Evolutionary conservation across 2,329 filamentous ascomycete species (phyloP).

Genomic region (Calonectria ilicicola): DNA sequence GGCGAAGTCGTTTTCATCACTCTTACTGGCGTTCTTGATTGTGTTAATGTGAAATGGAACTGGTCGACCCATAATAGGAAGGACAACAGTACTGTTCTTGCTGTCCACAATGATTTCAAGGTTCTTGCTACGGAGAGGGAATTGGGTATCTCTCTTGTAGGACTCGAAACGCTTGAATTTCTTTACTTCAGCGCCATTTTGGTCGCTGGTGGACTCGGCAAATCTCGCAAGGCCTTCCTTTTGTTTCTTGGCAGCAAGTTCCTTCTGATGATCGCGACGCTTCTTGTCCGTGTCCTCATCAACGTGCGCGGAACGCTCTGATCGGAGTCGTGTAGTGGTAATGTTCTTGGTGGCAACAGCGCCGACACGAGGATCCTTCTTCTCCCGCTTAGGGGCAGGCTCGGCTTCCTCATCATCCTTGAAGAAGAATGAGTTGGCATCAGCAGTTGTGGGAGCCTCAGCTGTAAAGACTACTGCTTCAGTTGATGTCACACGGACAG

Average conservation of each 20-base stretch:
- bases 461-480: conserved; percentile 93
- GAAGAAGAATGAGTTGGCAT: conserved; percentile 98
- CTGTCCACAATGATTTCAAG: conserved; percentile 90
- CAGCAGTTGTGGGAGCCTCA: conserved; percentile 89
- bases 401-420: conserved; percentile 93
- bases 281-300: conserved; percentile 91
- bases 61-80: conserved; percentile 96
- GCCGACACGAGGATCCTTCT: conserved; percentile 84
- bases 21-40: conserved; percentile 99
- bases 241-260: conserved; percentile 88
- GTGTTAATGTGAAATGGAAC: conserved; percentile 98
- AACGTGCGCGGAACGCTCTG: conserved; percentile 87
- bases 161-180: conserved; percentile 99
- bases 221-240: conserved; percentile 88
- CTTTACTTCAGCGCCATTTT: conserved; percentile 94
- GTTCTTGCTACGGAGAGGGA: conserved; percentile 85
- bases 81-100: conserved; percentile 89
- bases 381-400: conserved; percentile 89
- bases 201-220: conserved; percentile 83
- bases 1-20: conserved; percentile 92
- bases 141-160: conserved; percentile 97
- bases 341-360: conserved; percentile 96
- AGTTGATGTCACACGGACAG: conserved; percentile 84
- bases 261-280: conserved; percentile 92
- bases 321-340: conserved; percentile 90